These are phyloP conservation scores for Shiraia sp. DNA, from an alignment of 2,329 filamentous ascomycete genomes.

Conservation along the genomic window DNA sequence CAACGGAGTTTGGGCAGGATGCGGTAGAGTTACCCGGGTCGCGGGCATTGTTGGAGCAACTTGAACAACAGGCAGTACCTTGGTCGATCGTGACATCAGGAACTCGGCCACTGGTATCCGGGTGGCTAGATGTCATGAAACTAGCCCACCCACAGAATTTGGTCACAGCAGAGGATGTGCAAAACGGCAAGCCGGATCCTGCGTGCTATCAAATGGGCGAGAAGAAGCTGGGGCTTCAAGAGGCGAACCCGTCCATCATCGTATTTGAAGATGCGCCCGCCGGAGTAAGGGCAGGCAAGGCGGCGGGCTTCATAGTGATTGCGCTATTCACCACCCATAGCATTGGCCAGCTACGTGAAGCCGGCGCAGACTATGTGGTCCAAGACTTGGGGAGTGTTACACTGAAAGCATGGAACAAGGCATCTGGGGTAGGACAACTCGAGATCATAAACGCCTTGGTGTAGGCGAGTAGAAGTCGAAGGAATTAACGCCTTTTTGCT, in stretches of 20 bases:
- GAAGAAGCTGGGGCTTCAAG: conserved; percentile 45
- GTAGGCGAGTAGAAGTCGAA: conserved; percentile 17
- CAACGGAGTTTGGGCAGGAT: conserved; percentile 73
- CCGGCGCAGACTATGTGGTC: conserved; percentile 87
- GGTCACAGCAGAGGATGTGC: conserved; percentile 56
- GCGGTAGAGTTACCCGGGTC: conserved; percentile 87
- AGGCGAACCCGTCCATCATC: conserved; percentile 58
- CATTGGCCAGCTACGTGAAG: conserved; percentile 69
- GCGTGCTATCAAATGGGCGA: conserved; percentile 53
- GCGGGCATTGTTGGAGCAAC: conserved; percentile 66
- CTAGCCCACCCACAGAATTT: conserved; percentile 52
- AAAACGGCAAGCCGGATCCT: conserved; percentile 55
- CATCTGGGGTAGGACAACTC: conserved; percentile 65
- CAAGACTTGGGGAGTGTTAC: conserved; percentile 75
- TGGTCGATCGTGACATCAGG: conserved; percentile 78
- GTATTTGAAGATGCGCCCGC: conserved; percentile 90
- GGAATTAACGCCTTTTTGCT: conserved; percentile 5
- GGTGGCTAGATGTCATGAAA: conserved; percentile 56
- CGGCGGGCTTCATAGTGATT: conserved; percentile 81
- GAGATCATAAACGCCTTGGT: conserved; percentile 67
- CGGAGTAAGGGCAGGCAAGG: conserved; percentile 81
- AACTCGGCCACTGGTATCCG: conserved; percentile 52
- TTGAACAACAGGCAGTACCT: conserved; percentile 65
- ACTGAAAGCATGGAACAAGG: conserved; percentile 59
- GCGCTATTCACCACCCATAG: conserved; percentile 85